These are phyloP conservation scores for Pichia thaimueangensis DNA, from an alignment of 805 yeast species.

Conservation along the genomic window DNA sequence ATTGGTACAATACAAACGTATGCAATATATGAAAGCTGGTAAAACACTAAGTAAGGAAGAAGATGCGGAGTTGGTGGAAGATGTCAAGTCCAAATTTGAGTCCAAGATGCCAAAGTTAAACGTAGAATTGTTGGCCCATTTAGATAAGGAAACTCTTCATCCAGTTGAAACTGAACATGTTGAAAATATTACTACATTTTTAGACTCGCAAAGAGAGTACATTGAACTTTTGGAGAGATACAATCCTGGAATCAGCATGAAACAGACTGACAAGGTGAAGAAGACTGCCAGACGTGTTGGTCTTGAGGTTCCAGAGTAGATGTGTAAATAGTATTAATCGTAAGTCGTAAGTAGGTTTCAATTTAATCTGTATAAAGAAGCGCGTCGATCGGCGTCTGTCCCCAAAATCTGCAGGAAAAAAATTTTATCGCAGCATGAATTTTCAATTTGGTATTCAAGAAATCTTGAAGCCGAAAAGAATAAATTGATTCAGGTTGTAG, in stretches of 20 bases:
- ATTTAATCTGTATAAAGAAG: background rate
- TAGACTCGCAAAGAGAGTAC: conserved; percentile 70
- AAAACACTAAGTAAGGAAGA: conserved; percentile 27
- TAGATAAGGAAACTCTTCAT: conserved; percentile 21
- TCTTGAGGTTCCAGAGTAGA: conserved; percentile 52
- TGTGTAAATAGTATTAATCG: too few relatives aligned
- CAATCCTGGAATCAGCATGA: conserved; percentile 75
- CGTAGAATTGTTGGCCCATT: conserved; percentile 20
- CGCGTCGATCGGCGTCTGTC: background rate
- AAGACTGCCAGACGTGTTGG: conserved; percentile 90
- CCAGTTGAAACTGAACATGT: conserved; percentile 35
- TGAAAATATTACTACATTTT: conserved; percentile 53
- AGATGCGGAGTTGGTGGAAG: conserved; percentile 31
- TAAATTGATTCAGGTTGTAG: too few relatives aligned
- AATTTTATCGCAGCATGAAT: conserved; percentile 3
- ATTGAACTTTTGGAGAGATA: conserved; percentile 76
- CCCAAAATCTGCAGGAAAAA: background rate
- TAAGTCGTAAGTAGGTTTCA: too few relatives aligned
- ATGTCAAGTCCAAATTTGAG: conserved; percentile 26
- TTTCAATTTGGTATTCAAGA: too few relatives aligned
- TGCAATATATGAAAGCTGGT: conserved; percentile 38
- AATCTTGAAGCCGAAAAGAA: background rate
- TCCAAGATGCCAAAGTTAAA: conserved; percentile 27
- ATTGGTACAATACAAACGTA: conserved; percentile 40
- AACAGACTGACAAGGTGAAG: conserved; percentile 70